These are phyloP conservation scores for Digitaria exilis DNA, from an alignment of 202 grass and related monocot species.

Conservation along the genomic window DNA sequence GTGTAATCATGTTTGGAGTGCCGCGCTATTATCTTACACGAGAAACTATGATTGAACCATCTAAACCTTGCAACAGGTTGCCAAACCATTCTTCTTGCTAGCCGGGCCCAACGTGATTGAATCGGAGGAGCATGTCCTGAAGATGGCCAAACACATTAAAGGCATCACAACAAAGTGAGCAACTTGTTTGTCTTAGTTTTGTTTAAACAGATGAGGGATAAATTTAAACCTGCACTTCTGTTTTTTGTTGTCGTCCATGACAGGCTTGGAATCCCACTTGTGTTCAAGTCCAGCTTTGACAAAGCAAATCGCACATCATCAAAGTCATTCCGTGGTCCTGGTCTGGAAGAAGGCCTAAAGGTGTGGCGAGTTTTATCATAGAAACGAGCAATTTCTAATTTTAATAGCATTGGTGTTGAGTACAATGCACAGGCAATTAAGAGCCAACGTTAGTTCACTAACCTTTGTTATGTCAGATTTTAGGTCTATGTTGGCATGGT, in stretches of 20 bases:
- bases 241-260: background rate
- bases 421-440: no score
- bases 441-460: background rate
- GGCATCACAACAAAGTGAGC: slow-evolving; percentile 68
- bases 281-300: slow-evolving; percentile 97
- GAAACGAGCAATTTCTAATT: no score
- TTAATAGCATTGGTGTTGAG: no score
- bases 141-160: slow-evolving; percentile 90
- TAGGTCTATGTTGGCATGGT: background rate
- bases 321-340: slow-evolving; percentile 91
- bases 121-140: slow-evolving; percentile 87
- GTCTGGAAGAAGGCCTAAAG: slow-evolving; percentile 93
- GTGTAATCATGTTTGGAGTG: background rate
- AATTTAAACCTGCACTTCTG: background rate
- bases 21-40: slow-evolving; percentile 1
- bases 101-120: slow-evolving; percentile 93
- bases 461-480: background rate
- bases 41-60: background rate
- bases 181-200: slow-evolving; percentile 4
- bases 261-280: slow-evolving; percentile 79
- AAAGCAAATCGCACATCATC: slow-evolving; percentile 95
- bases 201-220: background rate
- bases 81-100: slow-evolving; percentile 89
- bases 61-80: slow-evolving; percentile 57
- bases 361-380: slow-evolving; percentile 30